A percentile compares a stretch with the other conserved stretches of the same genome.
These are phyloP conservation scores for Anthracocystis panici-leucophaei DNA, from an alignment of 1,284 basidiomycete species.

Conservation along the genomic window DNA sequence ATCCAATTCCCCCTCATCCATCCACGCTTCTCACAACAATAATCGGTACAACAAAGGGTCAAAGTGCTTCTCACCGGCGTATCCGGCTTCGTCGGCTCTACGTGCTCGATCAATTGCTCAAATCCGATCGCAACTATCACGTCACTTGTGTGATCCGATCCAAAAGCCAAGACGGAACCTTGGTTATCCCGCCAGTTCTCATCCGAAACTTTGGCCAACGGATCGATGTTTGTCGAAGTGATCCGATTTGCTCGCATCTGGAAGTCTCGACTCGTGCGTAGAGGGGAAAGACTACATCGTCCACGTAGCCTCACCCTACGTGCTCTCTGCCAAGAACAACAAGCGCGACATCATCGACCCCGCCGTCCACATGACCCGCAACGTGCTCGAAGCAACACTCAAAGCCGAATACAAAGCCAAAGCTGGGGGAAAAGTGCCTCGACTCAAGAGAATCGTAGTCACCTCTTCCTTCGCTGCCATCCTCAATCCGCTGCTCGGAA, in stretches of 20 bases:
- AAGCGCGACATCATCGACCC: constrained; percentile 46
- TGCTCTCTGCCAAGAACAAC: constrained; percentile 37
- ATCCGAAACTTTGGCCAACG: constrained; percentile 17
- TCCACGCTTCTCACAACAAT: too few species aligned
- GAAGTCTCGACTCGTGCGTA: constrained; percentile 29
- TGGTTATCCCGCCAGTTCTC: constrained; percentile 39
- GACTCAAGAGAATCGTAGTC: constrained; percentile 46
- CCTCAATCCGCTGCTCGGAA: constrained; percentile 41
- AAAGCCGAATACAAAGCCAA: constrained; percentile 36
- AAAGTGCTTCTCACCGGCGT: constrained; percentile 51
- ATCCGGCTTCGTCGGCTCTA: constrained; percentile 51
- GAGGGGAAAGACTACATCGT: constrained; percentile 45
- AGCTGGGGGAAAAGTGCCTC: constrained; percentile 15
- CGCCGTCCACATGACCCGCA: constrained; percentile 43
- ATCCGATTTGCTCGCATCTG: constrained; percentile 29
- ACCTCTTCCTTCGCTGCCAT: constrained; percentile 49
- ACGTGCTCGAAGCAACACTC: constrained; percentile 46
- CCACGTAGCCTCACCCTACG: constrained; percentile 50
- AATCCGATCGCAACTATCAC: constrained; percentile 38
- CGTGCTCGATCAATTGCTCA: constrained; percentile 43
- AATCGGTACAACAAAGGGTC: too few species aligned
- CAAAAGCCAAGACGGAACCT: constrained; percentile 43
- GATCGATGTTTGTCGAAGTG: constrained; percentile 29
- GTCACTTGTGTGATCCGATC: constrained; percentile 45
- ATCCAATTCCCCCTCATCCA: background rate